Base-by-base conservation (phyloP, 2,329 filamentous ascomycete species). In the Blastomyces gilchristii region DNA sequence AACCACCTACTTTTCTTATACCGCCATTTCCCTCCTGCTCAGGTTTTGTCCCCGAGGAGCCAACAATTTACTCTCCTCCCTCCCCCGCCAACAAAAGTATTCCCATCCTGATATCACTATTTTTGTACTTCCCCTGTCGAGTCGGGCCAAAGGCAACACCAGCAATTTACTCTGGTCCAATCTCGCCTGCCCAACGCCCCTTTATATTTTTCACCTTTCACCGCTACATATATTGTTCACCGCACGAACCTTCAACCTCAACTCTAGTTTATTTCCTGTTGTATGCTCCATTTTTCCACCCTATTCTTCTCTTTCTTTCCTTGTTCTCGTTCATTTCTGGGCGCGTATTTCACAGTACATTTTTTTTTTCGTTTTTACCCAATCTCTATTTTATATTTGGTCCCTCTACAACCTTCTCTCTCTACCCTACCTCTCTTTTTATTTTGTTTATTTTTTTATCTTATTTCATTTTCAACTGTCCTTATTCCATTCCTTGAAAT, bases 391-490 rank as follows among this genome's bases (percentile, higher is more conserved):
- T 31, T 2, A 53, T 53, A 31, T 53, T 60, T 60, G 43, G 16
- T 11, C 60, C n/a, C 43, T 8, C 43, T 47, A 8, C 43, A 8
- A 18, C 4, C 18, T 11, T 9, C n/a, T 22, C 49, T 25, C 49
- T 50, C 47, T 43, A 22, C n/a, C n/a, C 39, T 14, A 43, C 18
- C 43, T 25, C 11, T 28, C 47, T 25, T 31, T 31, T 31, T 1
- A 31, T 31, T 2, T 8, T 28, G 12, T 52, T 25, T 5, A 7
- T 31, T 28, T 31, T 28, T 28, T 28, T 52, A 52, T 28, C 14
- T 28, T 52, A 28, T 52, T 62, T 41, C 50, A 54, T 37, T 57
- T 61, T n/a, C 22, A 28, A 49, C 50, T 49, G 31, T 43, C 31
- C 47, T 56, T 43, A 37, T 43, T 45, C 37, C 34, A 14, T 47